Conservation (phyloP, 176 grass and related monocot genomes). For the Phoenix dactylifera region DNA sequence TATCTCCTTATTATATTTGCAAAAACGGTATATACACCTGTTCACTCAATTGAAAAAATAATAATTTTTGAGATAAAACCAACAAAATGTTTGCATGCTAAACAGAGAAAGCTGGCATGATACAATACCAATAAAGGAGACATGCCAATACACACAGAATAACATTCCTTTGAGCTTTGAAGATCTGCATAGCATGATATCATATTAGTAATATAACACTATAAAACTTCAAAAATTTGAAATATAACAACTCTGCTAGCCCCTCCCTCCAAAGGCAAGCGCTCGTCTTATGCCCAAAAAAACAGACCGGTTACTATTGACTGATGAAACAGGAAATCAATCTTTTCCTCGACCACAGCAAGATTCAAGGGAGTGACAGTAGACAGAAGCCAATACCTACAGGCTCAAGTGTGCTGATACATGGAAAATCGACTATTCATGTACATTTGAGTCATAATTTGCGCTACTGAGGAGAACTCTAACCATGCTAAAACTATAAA, state of each 20-base stretch:
- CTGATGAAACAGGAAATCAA: too few species aligned
- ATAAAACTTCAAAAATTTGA: too few species aligned
- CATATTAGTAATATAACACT: background rate
- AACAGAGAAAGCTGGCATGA: background rate
- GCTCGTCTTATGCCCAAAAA: too few species aligned
- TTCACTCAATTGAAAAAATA: background rate
- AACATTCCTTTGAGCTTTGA: constrained; percentile 9
- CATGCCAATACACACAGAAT: constrained; percentile 2
- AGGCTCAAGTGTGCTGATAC: too few species aligned
- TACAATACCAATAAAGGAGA: constrained; percentile 8
- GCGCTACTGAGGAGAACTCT: background rate
- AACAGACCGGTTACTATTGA: too few species aligned
- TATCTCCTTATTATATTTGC: constrained; percentile 6
- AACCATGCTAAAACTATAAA: background rate
- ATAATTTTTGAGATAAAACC: background rate
- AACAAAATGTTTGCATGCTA: background rate
- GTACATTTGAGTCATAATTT: background rate
- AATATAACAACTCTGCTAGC: too few species aligned
- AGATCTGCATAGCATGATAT: background rate
- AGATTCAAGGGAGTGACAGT: too few species aligned
- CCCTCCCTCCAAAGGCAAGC: too few species aligned
- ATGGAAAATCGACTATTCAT: too few species aligned
- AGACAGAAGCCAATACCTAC: too few species aligned
- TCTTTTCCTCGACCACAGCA: too few species aligned
- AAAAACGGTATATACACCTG: background rate